Evolutionary conservation across 225 moss, liverwort and hornwort species (phyloP), one percentile per base, ranked within the genome.

Genomic region (Bryoerythrophyllum caledonicum): DNA sequence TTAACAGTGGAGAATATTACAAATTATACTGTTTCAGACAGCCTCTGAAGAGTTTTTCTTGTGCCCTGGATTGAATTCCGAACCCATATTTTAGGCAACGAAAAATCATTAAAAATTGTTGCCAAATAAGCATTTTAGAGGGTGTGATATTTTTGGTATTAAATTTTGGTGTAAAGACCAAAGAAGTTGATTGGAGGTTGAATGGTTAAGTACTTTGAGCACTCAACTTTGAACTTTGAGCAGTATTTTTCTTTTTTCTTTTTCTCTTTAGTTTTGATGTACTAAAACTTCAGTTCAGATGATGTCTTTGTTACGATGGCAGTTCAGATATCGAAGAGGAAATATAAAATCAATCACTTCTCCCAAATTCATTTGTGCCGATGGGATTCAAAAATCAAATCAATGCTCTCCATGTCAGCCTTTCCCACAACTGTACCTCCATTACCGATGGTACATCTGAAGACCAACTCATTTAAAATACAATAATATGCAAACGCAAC

Each of bases 21-120:
- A 90, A 87, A 14, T 30, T 30, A 72, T 49, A 19, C 19, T 49
- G 48, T 19, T 17, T 49, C 90, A 91, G 70, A 91, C 88, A 72
- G 89, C 88, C 11, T 94, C 88, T 61, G 74, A 85, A 48, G 86
- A 94, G 73, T 89, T 87, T n/a, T n/a, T 65, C 88, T 87, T 84
- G 78, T 51, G 51, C 12, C 2, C 14, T 28, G 23, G 14, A 4
- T 13, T 7, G 7, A 25, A 65, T 44, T 44, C 44, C 4, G 3
- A 6, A 6, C 17, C 6, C 48, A 49, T 6, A 17, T 19, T 49
- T 19, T 5, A 48, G 17, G 17, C 5, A 17, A 16, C 48, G n/a
- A 43, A 43, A 13, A 43, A 13, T 14, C 13, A 43, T 2, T 41
- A 3, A n/a, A n/a, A n/a, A n/a, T n/a, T n/a, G n/a, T n/a, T n/a